Conservation (phyloP, 176 grass and related monocot genomes). For the Thinopyrum elongatum region DNA sequence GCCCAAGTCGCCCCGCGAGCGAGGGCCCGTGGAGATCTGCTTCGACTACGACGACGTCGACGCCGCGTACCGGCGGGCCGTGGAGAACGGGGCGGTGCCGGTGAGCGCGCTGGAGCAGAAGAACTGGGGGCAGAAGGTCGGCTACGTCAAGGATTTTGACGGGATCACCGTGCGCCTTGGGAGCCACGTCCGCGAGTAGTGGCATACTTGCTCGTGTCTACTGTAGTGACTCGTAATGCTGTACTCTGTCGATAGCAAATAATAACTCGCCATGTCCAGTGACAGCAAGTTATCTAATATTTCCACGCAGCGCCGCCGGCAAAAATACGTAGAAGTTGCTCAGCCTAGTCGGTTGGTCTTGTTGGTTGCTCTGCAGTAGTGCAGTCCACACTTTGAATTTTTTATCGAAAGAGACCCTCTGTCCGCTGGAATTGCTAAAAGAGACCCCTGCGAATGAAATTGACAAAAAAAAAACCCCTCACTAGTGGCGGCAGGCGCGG, state of each 20-base stretch:
- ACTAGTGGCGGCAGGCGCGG: no score
- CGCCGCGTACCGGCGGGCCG: conserved; percentile 54
- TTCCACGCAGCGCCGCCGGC: no score
- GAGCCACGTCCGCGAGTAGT: conserved; percentile 46
- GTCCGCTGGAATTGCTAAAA: no score
- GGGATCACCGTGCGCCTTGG: conserved; percentile 65
- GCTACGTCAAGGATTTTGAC: conserved; percentile 76
- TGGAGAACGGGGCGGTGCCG: conserved; percentile 52
- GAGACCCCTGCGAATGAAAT: no score
- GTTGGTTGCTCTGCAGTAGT: no score
- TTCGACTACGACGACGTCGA: conserved; percentile 86
- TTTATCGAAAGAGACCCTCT: no score
- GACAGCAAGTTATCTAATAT: no score
- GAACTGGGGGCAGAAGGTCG: conserved; percentile 83
- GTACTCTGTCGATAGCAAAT: background rate
- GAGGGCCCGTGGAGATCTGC: conserved; percentile 77
- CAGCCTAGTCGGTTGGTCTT: no score
- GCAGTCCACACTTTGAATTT: no score
- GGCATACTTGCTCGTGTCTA: background rate
- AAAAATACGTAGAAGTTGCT: no score
- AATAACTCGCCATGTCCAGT: background rate
- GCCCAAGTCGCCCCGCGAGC: conserved; percentile 31
- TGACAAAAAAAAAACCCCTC: no score
- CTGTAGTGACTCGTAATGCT: background rate
- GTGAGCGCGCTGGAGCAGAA: conserved; percentile 71